These are phyloP conservation scores for Tylopilus subfusipes DNA, from an alignment of 768 basidiomycete species.

Conservation along the genomic window DNA sequence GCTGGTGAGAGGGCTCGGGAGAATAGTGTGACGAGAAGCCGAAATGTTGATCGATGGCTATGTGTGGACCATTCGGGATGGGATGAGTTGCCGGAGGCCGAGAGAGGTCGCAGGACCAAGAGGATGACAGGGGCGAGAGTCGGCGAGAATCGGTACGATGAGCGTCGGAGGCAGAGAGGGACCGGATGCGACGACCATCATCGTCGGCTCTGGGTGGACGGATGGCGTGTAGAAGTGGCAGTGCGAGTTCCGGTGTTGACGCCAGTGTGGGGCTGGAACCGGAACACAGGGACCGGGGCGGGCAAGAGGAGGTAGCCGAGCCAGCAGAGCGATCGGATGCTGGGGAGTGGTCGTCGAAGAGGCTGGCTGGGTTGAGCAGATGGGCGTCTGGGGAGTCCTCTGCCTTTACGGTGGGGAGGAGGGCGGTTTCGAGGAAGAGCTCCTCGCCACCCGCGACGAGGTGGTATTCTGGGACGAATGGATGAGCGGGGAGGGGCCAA, in stretches of 20 bases:
- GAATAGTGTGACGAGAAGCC: conserved; percentile 22
- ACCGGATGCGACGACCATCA: conserved; percentile 29
- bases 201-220: conserved; percentile 27
- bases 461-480: conserved; percentile 53
- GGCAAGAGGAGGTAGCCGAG: conserved; percentile 27
- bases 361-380: conserved; percentile 38
- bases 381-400: conserved; percentile 49
- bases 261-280: conserved; percentile 22
- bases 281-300: conserved; percentile 26
- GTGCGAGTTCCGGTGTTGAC: conserved; percentile 25
- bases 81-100: conserved; percentile 27
- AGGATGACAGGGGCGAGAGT: conserved; percentile 31
- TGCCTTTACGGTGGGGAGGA: conserved; percentile 52
- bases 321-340: conserved; percentile 30
- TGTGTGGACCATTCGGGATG: conserved; percentile 25
- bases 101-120: conserved; percentile 25
- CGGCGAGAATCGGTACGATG: conserved; percentile 31
- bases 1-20: conserved; percentile 22
- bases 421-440: conserved; percentile 47
- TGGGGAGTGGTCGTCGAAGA: conserved; percentile 32
- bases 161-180: conserved; percentile 28
- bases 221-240: conserved; percentile 19
- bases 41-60: conserved; percentile 18
- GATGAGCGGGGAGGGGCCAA: conserved; percentile 1
- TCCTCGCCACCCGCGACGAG: conserved; percentile 82